Evolutionary conservation across 345 rosid species (phyloP).

Genomic region (Raphanus sativus): DNA sequence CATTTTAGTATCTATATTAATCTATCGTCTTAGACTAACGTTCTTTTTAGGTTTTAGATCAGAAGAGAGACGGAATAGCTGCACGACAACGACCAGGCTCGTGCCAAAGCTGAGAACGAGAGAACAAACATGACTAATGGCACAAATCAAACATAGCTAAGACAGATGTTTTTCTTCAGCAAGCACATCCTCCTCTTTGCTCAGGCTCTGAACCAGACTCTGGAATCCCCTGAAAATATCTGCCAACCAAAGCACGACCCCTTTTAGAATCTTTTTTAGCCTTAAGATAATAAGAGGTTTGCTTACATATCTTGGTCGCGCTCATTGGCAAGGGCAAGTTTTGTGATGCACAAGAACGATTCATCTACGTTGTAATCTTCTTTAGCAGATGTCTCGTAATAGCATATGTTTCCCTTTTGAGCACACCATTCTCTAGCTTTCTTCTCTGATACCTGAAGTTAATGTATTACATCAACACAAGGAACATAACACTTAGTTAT

Average conservation of each 20-base stretch:
- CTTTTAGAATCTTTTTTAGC: neutral
- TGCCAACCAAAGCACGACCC: slow-evolving; percentile 20
- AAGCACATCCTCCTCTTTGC: slow-evolving; percentile 90
- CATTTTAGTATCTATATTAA: no score
- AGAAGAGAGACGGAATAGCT: no score
- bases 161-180: slow-evolving; percentile 43
- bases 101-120: slow-evolving; percentile 57
- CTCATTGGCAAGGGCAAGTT: slow-evolving; percentile 79
- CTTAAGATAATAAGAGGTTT: neutral
- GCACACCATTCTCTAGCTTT: slow-evolving; percentile 98
- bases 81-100: slow-evolving; percentile 49
- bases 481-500: neutral
- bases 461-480: neutral
- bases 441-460: slow-evolving; percentile 83
- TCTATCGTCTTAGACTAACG: no score
- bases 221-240: slow-evolving; percentile 89
- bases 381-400: slow-evolving; percentile 95
- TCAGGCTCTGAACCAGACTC: slow-evolving; percentile 72
- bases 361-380: slow-evolving; percentile 90
- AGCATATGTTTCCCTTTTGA: slow-evolving; percentile 80
- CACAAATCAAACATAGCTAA: slow-evolving; percentile 1
- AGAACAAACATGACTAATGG: neutral
- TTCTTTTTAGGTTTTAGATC: no score
- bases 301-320: slow-evolving; percentile 89
- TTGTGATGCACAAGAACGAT: slow-evolving; percentile 76